Evolutionary conservation across 2,329 filamentous ascomycete species (phyloP).

Genomic region (Ramularia endophylla): DNA sequence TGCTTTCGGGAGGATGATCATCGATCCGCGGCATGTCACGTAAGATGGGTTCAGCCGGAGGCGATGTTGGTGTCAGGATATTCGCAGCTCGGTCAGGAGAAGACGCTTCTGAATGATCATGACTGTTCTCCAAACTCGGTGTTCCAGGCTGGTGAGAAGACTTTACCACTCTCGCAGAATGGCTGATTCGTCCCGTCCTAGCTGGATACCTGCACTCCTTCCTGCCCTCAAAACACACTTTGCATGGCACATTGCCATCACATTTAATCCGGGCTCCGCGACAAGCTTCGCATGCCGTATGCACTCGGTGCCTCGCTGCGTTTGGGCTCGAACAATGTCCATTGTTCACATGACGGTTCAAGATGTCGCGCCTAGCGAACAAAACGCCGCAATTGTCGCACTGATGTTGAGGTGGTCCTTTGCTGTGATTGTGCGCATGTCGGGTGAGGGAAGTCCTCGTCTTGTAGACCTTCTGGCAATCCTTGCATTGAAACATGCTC

Average conservation of each 20-base stretch:
- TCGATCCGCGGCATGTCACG: too few species aligned
- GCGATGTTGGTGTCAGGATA: not conserved
- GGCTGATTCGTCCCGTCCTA: constrained; percentile 12
- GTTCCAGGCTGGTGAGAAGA: not conserved
- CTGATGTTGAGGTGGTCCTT: constrained; percentile 7
- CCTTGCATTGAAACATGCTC: constrained; percentile 11
- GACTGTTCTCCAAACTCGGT: not conserved
- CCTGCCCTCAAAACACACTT: constrained; percentile 7
- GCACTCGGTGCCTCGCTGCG: constrained; percentile 8
- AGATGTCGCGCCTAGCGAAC: constrained; percentile 13
- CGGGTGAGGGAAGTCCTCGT: constrained; percentile 14
- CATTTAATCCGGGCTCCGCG: constrained; percentile 14
- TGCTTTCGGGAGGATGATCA: not conserved
- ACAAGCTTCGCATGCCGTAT: constrained; percentile 16
- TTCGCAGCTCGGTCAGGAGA: not conserved
- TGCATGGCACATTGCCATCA: constrained; percentile 12
- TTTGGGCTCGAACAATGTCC: constrained; percentile 7
- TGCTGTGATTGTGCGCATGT: constrained; percentile 14
- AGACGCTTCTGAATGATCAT: not conserved
- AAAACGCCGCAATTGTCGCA: constrained; percentile 13
- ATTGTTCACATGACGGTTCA: constrained; percentile 13
- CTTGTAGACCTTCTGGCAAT: constrained; percentile 16
- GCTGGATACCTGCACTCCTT: constrained; percentile 12
- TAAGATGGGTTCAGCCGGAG: not conserved
- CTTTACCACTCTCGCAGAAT: constrained; percentile 4